Base-by-base conservation (phyloP, 257 asterid species). In the Perilla frutescens region DNA sequence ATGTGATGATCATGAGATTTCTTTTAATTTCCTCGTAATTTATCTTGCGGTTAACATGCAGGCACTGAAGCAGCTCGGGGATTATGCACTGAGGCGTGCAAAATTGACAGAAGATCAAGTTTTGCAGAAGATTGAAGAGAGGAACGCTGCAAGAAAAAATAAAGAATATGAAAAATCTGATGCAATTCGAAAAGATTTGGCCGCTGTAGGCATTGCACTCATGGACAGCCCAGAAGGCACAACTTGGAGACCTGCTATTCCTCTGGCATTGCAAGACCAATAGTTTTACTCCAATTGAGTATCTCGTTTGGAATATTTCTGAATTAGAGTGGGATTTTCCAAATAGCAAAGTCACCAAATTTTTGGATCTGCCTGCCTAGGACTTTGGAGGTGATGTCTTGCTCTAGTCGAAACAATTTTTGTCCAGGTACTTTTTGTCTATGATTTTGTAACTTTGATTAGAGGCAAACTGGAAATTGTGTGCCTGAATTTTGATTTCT, bases 131-230 rank as follows among this genome's bases (percentile, higher is more conserved):
- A 83, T 83, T 29, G 84, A 80, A 66, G 87, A 83, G 68, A 70
- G 87, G 82, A 83, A 77, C 43, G 61, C 40, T 40, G 96, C 99
- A 54, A 87, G 99, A 63, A 77, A 80, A 63, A 87, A 89, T 70
- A 92, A 90, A 81, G 93, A 95, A 34, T 95, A 87, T 66, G 96
- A 86, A 77, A 90, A 85, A 78, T 92, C 99, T 0, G 99, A 95
- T 74, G 83, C 77, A 26, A 85, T 89, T 51, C 85, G 98, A 31
- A 87, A 83, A 79, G 93, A 90, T 41, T 83, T 95, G 85, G 92
- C 98, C 62, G 87, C 79, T 72, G 69, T 85, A 41, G 97, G 99
- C 56, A 86, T 95, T 80, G 84, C 99, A 31, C 85, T 95, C 63
- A 92, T 95, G 97, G 99, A 95, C 86, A 85, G 82, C 82, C 89